These are phyloP conservation scores for Monosporascus ibericus DNA, from an alignment of 2,329 filamentous ascomycete species.

Conservation along the genomic window DNA sequence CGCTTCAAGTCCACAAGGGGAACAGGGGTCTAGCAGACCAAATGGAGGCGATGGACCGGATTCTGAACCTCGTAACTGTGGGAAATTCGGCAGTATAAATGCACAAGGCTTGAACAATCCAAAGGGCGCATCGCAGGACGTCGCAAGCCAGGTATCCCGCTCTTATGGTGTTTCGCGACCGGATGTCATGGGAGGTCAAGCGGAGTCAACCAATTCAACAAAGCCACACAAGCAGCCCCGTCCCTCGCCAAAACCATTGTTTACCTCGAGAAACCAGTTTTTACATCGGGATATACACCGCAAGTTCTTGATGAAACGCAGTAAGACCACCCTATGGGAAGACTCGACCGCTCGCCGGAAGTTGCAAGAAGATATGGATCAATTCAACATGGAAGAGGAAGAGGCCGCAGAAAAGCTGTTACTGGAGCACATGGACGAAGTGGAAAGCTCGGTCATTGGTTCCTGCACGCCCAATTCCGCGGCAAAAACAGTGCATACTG, in stretches of 20 bases:
- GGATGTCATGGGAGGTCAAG: not conserved
- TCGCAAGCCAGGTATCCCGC: not conserved
- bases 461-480: not conserved
- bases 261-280: slow-evolving; percentile 21
- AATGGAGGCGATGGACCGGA: not conserved
- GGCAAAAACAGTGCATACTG: not conserved
- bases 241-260: slow-evolving; percentile 26
- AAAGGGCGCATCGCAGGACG: not conserved
- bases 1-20: not conserved
- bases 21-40: not conserved
- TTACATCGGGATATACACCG: slow-evolving; percentile 16
- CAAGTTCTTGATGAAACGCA: slow-evolving; percentile 24
- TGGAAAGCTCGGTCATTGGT: not conserved
- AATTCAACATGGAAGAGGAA: slow-evolving; percentile 14
- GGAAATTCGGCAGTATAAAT: not conserved
- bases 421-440: slow-evolving; percentile 3
- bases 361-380: slow-evolving; percentile 14
- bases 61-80: not conserved
- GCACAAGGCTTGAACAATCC: not conserved
- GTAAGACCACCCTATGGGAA: slow-evolving; percentile 25
- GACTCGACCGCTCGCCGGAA: slow-evolving; percentile 12
- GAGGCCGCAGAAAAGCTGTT: slow-evolving; percentile 10
- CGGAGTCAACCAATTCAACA: not conserved
- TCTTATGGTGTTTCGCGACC: not conserved
- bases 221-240: not conserved